phyloP scores from a whole-genome alignment of 2,329 filamentous ascomycete genomes.

The Aspergillus persii region DNA sequence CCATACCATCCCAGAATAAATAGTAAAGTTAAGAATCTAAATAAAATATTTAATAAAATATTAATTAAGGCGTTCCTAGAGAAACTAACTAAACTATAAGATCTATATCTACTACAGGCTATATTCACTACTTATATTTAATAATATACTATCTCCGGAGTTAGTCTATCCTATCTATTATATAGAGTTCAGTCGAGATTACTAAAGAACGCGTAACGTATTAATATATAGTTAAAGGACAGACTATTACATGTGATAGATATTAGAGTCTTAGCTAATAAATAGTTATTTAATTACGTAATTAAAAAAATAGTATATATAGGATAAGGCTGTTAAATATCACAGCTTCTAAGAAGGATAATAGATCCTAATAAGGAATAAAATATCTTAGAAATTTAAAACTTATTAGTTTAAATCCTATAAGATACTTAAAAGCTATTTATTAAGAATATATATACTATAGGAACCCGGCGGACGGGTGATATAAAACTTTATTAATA shows the following conservation, averaged over 20 bases:
- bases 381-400: background rate
- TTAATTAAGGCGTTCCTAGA: background rate
- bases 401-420: background rate
- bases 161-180: too few relatives aligned
- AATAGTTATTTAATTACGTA: background rate
- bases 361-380: background rate
- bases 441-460: background rate
- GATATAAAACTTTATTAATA: background rate
- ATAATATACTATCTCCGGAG: background rate
- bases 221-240: background rate
- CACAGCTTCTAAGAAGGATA: background rate
- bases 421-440: background rate
- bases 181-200: background rate
- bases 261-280: background rate
- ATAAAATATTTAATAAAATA: background rate
- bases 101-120: background rate
- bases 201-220: background rate
- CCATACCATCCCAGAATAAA: background rate
- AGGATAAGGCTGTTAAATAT: background rate
- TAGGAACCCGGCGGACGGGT: background rate
- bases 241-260: background rate
- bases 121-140: background rate
- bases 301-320: background rate
- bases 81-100: background rate
- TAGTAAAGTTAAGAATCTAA: background rate